Evolutionary conservation across 1,139 yeast genomes (phyloP), one percentile per base, ranked within the genome.

Genomic region (Eremothecium sinecaudum): DNA sequence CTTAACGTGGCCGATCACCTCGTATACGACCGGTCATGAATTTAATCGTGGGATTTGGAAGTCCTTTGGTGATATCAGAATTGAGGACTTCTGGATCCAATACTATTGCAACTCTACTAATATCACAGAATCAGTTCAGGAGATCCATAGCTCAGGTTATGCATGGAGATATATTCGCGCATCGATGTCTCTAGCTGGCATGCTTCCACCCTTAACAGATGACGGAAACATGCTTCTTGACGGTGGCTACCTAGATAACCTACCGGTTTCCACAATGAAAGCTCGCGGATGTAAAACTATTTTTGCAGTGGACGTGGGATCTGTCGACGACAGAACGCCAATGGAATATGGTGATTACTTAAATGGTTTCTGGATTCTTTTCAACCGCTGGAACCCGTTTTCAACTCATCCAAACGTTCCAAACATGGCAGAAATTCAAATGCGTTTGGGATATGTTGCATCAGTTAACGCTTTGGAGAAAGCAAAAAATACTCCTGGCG

Each of bases 21-120:
- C 97, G 0, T 90, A 90, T 53, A 81, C 93, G 9, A 90, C 98
- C 0, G 98, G 98, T 1, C 94, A 90, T 59, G 97, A 86, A 56
- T 90, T 90, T 58, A 90, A 90, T 56, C 69, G 97, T 46, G 97
- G 98, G 31, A 76, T 90, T 13, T 90, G 97, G 96, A 90, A 90
- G 56, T 73, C 84, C 0, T 81, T 90, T 62, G 97, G 97, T 0
- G 92, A 84, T 44, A 69, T 79, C 15, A 79, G 94, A 49, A 83
- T 90, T 45, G 98, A 90, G 53, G 98, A 90, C 55, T 87, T 90
- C 56, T 90, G 98, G 98, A 69, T 90, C 39, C 75, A 72, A 41
- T 90, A 75, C 53, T 90, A 73, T 52, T 77, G 92, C 51, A 90
- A 90, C 53, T 83, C 97, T 1, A 90, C 98, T n/a, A 90, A 90